Base-by-base conservation (phyloP, 306 rosid species). In the Myrica gale region DNA sequence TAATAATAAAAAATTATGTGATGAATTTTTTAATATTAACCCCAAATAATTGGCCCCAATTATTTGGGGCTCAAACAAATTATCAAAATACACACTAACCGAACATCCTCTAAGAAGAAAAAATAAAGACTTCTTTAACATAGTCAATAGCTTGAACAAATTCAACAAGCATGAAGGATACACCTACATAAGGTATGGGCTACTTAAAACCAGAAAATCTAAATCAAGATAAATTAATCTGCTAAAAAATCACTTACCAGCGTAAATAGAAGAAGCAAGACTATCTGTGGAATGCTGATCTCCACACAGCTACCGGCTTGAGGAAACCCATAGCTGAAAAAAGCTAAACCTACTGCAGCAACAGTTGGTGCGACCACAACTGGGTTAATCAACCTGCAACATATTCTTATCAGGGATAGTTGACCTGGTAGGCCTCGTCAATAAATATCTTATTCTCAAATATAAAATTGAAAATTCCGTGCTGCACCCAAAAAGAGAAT, bases 351-450 rank as follows among this genome's bases (percentile, higher is more conserved):
- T 63, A 92, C 88, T 2, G 97, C 97, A 46, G 97, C 97, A 82
- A 95, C 92, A 63, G 98, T 90, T 65, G 98, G 98, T 46, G 98
- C 98, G 80, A 95, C 93, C 78, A 95, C 97, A 67, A 92, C 74
- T 51, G 98, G 98, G 81, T 92, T 89, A 90, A 89, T 87, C 75
- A 93, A 70, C 87, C 98, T 93, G 81, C 83, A 86, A 77, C 19
- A 56, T 68, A 47, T 69, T 37, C 47, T 60, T 70, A 66, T 48
- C 6, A 62, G 43, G 44, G 68, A 62, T 62, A 62, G 6, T 37
- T 7, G 45, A 62, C 7, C 68, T 62, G 68, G 46, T 0, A 37
- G 68, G 7, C 46, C 68, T 37, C 15, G 45, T n/a, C 12, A 21
- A 4, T 20, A 57, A 20, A 57, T 0, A 9, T 57, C 21, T 57